Base-by-base conservation (phyloP, 1,284 basidiomycete species). In the Sporisorium exsertum region DNA sequence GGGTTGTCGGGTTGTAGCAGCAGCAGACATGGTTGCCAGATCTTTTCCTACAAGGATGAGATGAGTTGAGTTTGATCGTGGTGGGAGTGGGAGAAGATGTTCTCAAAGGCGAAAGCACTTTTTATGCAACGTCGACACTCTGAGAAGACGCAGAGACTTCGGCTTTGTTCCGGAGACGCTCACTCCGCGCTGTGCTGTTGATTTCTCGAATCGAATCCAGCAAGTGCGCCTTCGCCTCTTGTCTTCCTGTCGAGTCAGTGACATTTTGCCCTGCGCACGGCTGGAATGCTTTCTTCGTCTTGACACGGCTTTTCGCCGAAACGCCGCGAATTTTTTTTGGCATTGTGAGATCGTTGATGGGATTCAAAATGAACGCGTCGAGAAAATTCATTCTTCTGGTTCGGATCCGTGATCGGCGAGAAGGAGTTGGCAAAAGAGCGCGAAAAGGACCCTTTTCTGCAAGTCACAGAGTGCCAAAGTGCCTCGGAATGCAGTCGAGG, bases 1-100 rank as follows among this genome's bases (percentile, higher is more conserved):
- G 5, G 79, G 77, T 65, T 85, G 83, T 56, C 64, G 57, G 40
- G 40, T 43, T 52, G 61, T 27, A 26, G 45, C 33, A 26, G 45
- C n/a, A 20, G 49, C 16, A 61, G 63, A 54, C 58, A 58, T 64
- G 26, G 27, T 58, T 35, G 51, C n/a, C 15, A 20, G 33, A 29
- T n/a, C n/a, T 20, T 43, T 8, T 9, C 35, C 27, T 13, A 15
- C 13, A 55, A 18, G 29, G 58, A 42, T 20, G 22, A 27, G 45
- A n/a, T 55, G 52, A 42, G 35, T 15, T 45, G 18, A 53, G 49
- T 27, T 20, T 32, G 47, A 12, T 47, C 24, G 46, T 47, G 46
- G 56, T 46, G 22, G 32, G 16, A 22, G 40, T 40, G 29, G 56
- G 1, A n/a, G 16, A 50, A 10, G 46, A 35, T 26, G 47, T 29